Evolutionary conservation across 345 rosid species (phyloP).

Genomic region (Turnera subulata): DNA sequence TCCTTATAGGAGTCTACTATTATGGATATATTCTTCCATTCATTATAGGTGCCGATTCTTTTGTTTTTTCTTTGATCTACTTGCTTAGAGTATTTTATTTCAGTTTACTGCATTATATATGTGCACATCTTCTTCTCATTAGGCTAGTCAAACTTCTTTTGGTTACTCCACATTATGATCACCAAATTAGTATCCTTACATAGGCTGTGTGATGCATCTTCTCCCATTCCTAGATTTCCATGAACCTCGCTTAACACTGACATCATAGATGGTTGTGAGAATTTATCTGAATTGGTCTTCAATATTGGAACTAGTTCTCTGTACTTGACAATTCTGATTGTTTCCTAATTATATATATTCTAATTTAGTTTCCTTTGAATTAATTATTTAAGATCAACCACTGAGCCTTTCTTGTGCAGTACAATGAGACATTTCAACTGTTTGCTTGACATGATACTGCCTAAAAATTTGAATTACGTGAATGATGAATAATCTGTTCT

Average conservation of each 20-base stretch:
- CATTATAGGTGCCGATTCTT: not conserved
- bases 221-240: not conserved
- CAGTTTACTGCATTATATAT: no score
- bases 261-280: not conserved
- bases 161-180: no score
- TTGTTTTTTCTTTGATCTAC: not conserved
- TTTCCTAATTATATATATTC: no score
- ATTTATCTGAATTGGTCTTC: not conserved
- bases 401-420: not conserved
- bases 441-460: constrained; percentile 5
- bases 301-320: no score
- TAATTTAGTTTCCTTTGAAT: no score
- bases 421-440: not conserved
- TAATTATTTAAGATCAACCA: no score
- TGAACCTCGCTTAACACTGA: not conserved
- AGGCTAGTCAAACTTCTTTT: no score
- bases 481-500: not conserved
- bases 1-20: not conserved
- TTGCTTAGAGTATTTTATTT: not conserved
- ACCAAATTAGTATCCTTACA: no score
- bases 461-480: not conserved
- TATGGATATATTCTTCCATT: no score
- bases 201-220: no score
- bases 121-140: no score
- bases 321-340: no score